These are phyloP conservation scores for Przewalskia tangutica DNA, from an alignment of 257 asterid genomes.

Conservation along the genomic window DNA sequence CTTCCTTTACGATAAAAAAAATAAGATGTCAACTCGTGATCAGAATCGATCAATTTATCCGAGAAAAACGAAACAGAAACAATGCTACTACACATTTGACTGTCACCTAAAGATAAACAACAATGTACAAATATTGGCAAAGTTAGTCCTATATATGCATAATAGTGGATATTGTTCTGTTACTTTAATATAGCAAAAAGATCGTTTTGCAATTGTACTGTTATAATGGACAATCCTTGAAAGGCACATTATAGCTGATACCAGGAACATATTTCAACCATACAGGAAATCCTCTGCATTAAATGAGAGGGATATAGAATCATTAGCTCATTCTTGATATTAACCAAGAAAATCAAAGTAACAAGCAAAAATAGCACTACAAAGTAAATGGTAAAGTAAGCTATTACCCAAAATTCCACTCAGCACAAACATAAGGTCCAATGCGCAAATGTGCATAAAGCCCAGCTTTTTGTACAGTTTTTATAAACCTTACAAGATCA, in stretches of 20 bases:
- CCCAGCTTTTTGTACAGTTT: slow-evolving; percentile 47
- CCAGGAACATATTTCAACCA: slow-evolving; percentile 74
- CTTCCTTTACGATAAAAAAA: slow-evolving; percentile 25
- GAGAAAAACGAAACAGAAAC: neutral
- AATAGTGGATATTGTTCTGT: neutral
- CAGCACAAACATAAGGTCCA: slow-evolving; percentile 77
- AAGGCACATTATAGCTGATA: slow-evolving; percentile 56
- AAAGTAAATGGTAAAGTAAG: neutral
- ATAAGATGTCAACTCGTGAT: neutral
- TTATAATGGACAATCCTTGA: slow-evolving; percentile 32
- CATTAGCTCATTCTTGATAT: neutral
- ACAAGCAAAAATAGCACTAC: neutral
- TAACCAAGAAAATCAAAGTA: neutral
- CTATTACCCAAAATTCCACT: slow-evolving; percentile 70
- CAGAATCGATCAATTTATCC: neutral
- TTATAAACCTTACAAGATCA: slow-evolving; percentile 54
- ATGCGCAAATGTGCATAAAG: slow-evolving; percentile 47
- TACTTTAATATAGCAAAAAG: neutral
- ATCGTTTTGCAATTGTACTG: neutral
- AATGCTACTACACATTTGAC: neutral
- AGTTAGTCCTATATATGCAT: neutral
- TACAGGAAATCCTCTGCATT: slow-evolving; percentile 68
- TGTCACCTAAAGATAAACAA: neutral
- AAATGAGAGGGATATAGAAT: neutral
- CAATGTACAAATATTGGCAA: neutral